A percentile compares a stretch with the other conserved stretches of the same genome.
phyloP scores from a whole-genome alignment of 106 monocot genomes.

The Dioscorea alata region DNA sequence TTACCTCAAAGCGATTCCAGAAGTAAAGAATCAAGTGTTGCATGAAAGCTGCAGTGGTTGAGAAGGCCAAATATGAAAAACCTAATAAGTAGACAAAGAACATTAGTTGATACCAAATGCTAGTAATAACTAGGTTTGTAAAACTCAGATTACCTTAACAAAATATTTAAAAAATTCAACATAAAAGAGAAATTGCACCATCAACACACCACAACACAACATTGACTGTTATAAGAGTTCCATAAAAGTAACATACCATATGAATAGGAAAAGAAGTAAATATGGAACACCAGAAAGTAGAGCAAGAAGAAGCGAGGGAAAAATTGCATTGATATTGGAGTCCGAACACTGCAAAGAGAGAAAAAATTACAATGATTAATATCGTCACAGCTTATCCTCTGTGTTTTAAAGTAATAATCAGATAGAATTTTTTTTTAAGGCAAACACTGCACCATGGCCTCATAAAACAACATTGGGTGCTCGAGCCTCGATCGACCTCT shows the following conservation, averaged over 20 bases:
- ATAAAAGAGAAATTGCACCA: neutral
- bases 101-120: neutral
- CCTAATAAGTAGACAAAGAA: constrained; percentile 26
- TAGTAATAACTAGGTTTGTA: neutral
- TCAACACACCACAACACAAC: too few species aligned
- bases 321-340: constrained; percentile 97
- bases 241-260: constrained; percentile 49
- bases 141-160: neutral
- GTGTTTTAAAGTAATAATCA: too few species aligned
- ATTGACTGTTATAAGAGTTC: neutral
- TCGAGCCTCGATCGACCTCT: too few species aligned
- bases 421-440: too few species aligned
- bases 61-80: constrained; percentile 95
- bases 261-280: constrained; percentile 96
- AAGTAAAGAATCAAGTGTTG: constrained; percentile 98
- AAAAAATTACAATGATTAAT: neutral
- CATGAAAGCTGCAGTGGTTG: constrained; percentile 96
- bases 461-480: too few species aligned
- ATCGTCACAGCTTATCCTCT: too few species aligned
- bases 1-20: constrained; percentile 99
- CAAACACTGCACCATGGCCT: too few species aligned
- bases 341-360: constrained; percentile 81
- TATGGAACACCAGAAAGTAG: constrained; percentile 91
- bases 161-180: neutral
- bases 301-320: constrained; percentile 99